Percentiles rank a stretch among this genome's conserved stretches.
These are phyloP conservation scores for Condylostoma magnum DNA, from an alignment of 169 alveolate species.

Conservation along the genomic window DNA sequence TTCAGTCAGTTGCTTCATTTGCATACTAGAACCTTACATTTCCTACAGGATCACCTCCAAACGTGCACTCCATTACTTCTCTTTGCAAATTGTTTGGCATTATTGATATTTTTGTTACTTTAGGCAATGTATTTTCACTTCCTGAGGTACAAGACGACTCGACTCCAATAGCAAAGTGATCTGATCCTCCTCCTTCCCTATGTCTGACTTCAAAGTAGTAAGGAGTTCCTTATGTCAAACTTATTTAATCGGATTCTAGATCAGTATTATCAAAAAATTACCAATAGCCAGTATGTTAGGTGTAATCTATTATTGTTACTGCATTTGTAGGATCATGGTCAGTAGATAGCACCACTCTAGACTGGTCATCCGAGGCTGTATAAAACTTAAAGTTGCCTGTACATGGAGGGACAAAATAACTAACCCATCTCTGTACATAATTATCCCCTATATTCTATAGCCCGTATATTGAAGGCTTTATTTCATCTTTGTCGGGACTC, in stretches of 20 bases:
- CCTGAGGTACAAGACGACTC: not conserved
- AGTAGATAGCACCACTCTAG: constrained; percentile 11
- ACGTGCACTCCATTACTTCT: not conserved
- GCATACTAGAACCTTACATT: not conserved
- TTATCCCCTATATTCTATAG: not conserved
- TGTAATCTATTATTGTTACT: not conserved
- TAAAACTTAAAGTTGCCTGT: constrained; percentile 5
- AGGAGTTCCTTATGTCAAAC: not conserved
- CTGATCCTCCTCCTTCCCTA: constrained; percentile 2
- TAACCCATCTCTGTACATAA: not conserved
- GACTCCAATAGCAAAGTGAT: constrained; percentile 21
- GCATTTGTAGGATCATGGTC: not conserved
- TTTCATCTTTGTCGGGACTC: no score
- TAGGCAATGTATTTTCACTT: constrained; percentile 12
- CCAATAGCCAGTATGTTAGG: not conserved
- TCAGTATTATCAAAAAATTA: not conserved
- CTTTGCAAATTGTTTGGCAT: not conserved
- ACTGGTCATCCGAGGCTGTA: constrained; percentile 15
- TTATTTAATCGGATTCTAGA: not conserved
- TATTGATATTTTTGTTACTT: not conserved
- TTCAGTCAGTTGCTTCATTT: not conserved
- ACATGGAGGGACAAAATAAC: constrained; percentile 15
- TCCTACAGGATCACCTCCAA: constrained; percentile 2
- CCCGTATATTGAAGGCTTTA: not conserved
- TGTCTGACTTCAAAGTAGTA: constrained; percentile 26